Conservation (phyloP, 371 early-diverging fungal genomes). For the Lichtheimia ramosa region DNA sequence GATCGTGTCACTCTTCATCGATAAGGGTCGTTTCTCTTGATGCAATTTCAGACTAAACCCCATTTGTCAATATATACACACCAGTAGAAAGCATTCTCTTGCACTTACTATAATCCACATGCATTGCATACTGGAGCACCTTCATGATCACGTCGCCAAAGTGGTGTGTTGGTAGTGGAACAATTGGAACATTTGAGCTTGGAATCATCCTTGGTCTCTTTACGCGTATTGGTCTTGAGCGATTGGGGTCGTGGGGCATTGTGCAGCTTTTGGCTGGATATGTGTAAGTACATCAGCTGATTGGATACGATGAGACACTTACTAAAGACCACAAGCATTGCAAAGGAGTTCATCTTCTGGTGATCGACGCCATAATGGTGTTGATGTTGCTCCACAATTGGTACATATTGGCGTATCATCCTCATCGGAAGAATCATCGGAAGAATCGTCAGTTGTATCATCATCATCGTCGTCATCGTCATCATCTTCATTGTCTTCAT, state of each 20-base stretch:
- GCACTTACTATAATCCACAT: conserved; percentile 89
- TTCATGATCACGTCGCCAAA: conserved; percentile 91
- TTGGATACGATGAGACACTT: conserved; percentile 6
- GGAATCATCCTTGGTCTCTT: conserved; percentile 23
- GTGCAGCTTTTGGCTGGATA: conserved; percentile 62
- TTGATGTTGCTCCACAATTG: conserved; percentile 84
- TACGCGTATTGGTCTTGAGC: conserved; percentile 14
- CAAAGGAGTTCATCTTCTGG: conserved; percentile 78
- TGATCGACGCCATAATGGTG: conserved; percentile 92
- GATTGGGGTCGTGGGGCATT: conserved; percentile 59
- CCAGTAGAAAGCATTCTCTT: conserved; percentile 7
- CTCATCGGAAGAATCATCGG: conserved; percentile 5
- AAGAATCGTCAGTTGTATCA: conserved; percentile 1
- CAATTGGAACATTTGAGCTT: conserved; percentile 84
- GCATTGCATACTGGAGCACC: conserved; percentile 93
- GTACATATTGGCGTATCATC: conserved; percentile 49
- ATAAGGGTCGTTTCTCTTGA: conserved; percentile 74
- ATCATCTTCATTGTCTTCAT: conserved; percentile 3
- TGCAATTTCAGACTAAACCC: conserved; percentile 72
- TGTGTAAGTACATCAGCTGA: not conserved
- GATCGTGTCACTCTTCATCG: conserved; percentile 82
- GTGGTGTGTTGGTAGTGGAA: conserved; percentile 85
- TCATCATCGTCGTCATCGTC: conserved; percentile 11
- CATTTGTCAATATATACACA: not conserved
- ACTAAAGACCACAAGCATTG: conserved; percentile 92